These are phyloP conservation scores for Arctium lappa DNA, from an alignment of 129 eudicot species.

Conservation along the genomic window DNA sequence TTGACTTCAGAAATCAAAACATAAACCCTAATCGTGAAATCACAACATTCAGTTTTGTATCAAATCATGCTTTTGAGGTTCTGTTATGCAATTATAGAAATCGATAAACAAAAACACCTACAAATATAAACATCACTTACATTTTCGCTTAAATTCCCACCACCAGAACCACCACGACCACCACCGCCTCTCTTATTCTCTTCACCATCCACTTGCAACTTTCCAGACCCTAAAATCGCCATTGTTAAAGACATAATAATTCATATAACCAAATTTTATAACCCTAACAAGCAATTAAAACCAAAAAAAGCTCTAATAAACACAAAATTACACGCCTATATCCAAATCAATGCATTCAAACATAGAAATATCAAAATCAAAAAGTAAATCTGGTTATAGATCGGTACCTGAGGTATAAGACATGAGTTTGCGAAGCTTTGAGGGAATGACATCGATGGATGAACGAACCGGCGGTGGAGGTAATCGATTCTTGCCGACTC, in stretches of 20 bases:
- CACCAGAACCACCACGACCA: not conserved
- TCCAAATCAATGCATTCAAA: not conserved
- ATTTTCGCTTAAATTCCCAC: not conserved
- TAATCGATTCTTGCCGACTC: constrained; percentile 51
- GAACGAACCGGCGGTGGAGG: constrained; percentile 90
- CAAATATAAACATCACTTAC: constrained; percentile 9
- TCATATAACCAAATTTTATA: not conserved
- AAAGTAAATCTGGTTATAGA: constrained; percentile 2
- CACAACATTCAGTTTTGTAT: not conserved
- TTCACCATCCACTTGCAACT: constrained; percentile 16
- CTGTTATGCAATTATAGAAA: not conserved
- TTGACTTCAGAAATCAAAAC: not conserved
- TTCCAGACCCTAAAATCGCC: constrained; percentile 34
- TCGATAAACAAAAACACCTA: not conserved
- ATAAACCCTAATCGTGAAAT: not conserved
- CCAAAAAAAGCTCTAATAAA: not conserved
- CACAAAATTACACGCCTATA: not conserved
- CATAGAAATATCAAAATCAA: not conserved
- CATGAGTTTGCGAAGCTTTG: constrained; percentile 76
- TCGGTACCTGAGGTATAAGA: constrained; percentile 28
- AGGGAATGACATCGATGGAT: constrained; percentile 71
- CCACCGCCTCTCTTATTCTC: constrained; percentile 17
- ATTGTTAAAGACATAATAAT: not conserved
- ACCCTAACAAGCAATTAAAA: not conserved
- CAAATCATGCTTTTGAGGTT: not conserved